A percentile compares a stretch with the other conserved stretches of the same genome.
phyloP scores from a whole-genome alignment of 176 grass and related monocot species.

The Olyra latifolia region DNA sequence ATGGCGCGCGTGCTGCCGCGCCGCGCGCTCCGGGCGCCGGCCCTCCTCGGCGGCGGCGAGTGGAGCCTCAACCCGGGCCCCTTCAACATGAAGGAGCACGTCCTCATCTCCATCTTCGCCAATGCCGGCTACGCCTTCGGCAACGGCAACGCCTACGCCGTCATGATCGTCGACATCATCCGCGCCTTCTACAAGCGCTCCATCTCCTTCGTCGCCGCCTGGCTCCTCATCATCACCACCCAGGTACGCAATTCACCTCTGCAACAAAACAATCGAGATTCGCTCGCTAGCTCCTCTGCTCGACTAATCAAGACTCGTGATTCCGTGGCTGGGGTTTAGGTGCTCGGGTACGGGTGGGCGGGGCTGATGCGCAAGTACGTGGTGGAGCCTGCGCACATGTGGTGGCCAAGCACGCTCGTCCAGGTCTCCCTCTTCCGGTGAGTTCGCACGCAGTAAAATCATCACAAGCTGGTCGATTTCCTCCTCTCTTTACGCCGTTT shows the following conservation, averaged over 20 bases:
- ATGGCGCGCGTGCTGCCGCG: slow-evolving; percentile 56
- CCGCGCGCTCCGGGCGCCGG: slow-evolving; percentile 17
- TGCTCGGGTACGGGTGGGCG: slow-evolving; percentile 91
- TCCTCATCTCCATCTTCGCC: slow-evolving; percentile 97
- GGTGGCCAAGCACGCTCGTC: slow-evolving; percentile 88
- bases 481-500: not conserved
- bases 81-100: slow-evolving; percentile 99
- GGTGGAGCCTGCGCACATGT: slow-evolving; percentile 92
- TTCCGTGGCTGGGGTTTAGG: slow-evolving; percentile 24
- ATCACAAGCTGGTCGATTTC: not conserved
- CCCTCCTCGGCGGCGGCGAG: slow-evolving; percentile 32
- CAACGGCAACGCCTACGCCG: slow-evolving; percentile 70
- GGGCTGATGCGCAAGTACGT: slow-evolving; percentile 91
- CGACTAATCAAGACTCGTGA: not conserved
- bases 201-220: slow-evolving; percentile 69
- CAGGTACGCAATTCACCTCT: slow-evolving; percentile 47
- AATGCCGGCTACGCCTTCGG: slow-evolving; percentile 88
- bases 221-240: slow-evolving; percentile 88
- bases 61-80: slow-evolving; percentile 87
- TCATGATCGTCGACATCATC: slow-evolving; percentile 77
- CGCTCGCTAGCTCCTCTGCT: too few relatives aligned
- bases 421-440: slow-evolving; percentile 96
- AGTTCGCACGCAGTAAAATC: not conserved
- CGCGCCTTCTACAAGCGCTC: slow-evolving; percentile 64
- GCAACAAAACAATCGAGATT: too few relatives aligned